Conservation (phyloP, 2,329 filamentous ascomycete genomes). For the Trichophyton benhamiae region DNA sequence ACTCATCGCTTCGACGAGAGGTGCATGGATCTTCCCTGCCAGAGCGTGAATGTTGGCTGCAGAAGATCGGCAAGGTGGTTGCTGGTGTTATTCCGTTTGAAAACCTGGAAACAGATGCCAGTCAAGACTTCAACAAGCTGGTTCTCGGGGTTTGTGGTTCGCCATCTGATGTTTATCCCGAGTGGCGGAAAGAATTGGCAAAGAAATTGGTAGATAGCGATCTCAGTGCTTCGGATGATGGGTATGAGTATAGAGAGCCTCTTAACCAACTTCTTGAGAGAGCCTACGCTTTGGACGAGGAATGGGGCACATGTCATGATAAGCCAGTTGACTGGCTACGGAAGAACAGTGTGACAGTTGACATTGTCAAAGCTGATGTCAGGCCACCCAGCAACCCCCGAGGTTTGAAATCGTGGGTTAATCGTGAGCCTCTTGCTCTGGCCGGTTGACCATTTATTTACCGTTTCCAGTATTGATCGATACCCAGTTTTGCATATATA, state of each 20-base stretch:
- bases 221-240: conserved; percentile 18
- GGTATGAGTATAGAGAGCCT: conserved; percentile 6
- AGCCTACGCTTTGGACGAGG: conserved; percentile 23
- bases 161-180: neutral
- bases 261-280: conserved; percentile 26
- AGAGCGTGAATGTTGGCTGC: neutral
- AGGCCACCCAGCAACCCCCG: conserved; percentile 14
- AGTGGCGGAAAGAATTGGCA: neutral
- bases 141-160: neutral
- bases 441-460: neutral
- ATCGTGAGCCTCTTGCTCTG: neutral
- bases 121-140: neutral
- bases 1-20: conserved; percentile 22
- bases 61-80: conserved; percentile 11
- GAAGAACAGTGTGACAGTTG: conserved; percentile 24
- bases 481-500: neutral
- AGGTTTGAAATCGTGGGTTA: neutral
- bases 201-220: neutral
- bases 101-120: neutral
- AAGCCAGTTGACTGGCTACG: conserved; percentile 13
- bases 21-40: conserved; percentile 9
- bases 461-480: neutral
- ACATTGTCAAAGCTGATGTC: conserved; percentile 9
- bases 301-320: conserved; percentile 16
- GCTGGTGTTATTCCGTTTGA: conserved; percentile 8